A percentile compares a stretch with the other conserved stretches of the same genome.
Evolutionary conservation across 495 filamentous ascomycete genomes (phyloP).

Genomic region (Aspergillus ostianus): DNA sequence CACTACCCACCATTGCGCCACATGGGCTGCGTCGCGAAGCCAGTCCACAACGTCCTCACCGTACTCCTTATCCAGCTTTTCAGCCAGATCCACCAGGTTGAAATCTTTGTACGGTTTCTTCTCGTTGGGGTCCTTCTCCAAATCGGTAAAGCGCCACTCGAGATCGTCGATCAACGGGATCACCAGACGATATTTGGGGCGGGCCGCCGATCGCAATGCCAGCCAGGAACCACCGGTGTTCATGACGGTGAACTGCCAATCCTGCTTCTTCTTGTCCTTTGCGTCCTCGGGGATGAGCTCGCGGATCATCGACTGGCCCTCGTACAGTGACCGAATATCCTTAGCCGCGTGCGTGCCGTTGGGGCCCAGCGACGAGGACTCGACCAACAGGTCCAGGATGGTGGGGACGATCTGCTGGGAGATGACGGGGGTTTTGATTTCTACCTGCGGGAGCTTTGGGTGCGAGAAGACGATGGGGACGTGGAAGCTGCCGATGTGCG

Average conservation of each 20-base stretch:
- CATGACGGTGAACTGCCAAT: conserved; percentile 52
- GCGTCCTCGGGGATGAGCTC: conserved; percentile 27
- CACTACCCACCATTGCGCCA: conserved; percentile 43
- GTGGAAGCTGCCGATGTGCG: conserved; percentile 48
- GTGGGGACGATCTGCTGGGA: conserved; percentile 48
- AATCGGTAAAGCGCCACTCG: conserved; percentile 46
- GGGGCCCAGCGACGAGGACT: conserved; percentile 40
- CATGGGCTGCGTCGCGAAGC: conserved; percentile 43
- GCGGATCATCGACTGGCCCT: conserved; percentile 51
- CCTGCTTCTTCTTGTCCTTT: conserved; percentile 30
- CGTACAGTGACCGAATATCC: conserved; percentile 43
- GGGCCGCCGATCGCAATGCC: conserved; percentile 40
- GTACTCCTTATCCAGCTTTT: conserved; percentile 29
- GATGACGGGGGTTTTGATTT: conserved; percentile 43
- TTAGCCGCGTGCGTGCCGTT: conserved; percentile 30
- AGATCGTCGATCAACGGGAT: conserved; percentile 46
- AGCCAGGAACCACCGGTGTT: conserved; percentile 51
- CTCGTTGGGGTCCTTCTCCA: conserved; percentile 42
- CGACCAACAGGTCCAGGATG: conserved; percentile 48
- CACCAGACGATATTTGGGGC: conserved; percentile 42
- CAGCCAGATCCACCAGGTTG: conserved; percentile 32
- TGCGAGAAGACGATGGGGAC: conserved; percentile 51
- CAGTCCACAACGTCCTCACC: conserved; percentile 39
- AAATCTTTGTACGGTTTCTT: conserved; percentile 34
- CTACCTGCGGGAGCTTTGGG: conserved; percentile 42